Base-by-base conservation (phyloP, 306 rosid genomes). In the Cyamopsis tetragonoloba region DNA sequence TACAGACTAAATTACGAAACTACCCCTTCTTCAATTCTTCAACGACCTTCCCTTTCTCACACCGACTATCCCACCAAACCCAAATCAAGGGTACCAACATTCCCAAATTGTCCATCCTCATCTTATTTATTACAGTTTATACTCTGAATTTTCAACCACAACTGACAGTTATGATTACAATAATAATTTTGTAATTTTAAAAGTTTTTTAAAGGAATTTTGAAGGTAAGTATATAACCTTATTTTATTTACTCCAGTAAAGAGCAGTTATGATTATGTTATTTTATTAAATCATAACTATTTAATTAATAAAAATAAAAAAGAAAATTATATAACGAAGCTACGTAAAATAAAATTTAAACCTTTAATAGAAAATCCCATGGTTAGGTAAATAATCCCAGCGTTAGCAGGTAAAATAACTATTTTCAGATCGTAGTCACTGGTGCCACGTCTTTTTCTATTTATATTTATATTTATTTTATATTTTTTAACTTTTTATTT, bases 361-460 rank as follows among this genome's bases (percentile, higher is more conserved):
- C n/a, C n/a, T n/a, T n/a, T 17, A 15, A 12, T 46, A 32, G 1
- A 20, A 24, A 55, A 54, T n/a, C 24, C n/a, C 6, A 49, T 34
- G 70, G 47, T 42, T 66, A 48, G 80, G 82, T 74, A 14, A 75
- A 75, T 71, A 71, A 57, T 81, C 82, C 4, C 1, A 3, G 14
- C 7, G 4, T 43, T 0, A 31, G 43, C 5, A 32, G 82, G 76
- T 74, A 39, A 46, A 71, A 68, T 44, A 51, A 12, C 41, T 20
- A 15, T 65, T 75, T 71, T 70, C 80, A 54, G 0, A 48, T 15
- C 18, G 37, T 56, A 41, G 23, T 54, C 54, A 20, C 53, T 1
- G 88, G 72, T 84, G 66, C 32, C 59, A 51, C 0, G 80, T 81
- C 78, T 28, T 70, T 76, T 50, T 86, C 88, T 41, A 14, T 22